Base-by-base conservation (phyloP, 2,329 filamentous ascomycete species). In the Triangularia setosa region DNA sequence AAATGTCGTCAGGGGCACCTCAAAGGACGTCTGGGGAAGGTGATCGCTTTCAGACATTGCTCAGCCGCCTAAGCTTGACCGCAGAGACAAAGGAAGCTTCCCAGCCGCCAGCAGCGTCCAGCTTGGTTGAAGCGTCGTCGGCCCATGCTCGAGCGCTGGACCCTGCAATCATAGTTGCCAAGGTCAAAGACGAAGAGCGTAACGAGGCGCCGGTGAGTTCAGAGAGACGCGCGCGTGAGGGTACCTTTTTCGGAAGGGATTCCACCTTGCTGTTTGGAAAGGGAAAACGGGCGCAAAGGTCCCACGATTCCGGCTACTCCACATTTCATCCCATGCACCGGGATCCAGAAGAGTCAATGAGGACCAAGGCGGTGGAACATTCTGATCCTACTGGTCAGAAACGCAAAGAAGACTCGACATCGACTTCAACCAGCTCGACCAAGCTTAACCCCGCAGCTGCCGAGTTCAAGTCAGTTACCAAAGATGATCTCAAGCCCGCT, bases 361-460 rank as follows among this genome's bases (percentile, higher is more conserved):
- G 28, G 33, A 40, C 14, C 33, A 28, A 24, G 21, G 52, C 4
- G 3, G 52, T 27, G 4, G 52, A 55, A 11, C 35, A 28, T 3
- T 21, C 8, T 18, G 33, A 21, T 16, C 9, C 7, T 12, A 27
- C 18, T 12, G 12, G 6, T 48, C 5, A 40, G 24, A 52, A 59
- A 25, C 40, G 3, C 18, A 58, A 58, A 21, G 48, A 63, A 9
- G 14, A 12, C 12, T 66, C 56, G 12, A 21, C 18, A 7, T 21
- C 6, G 25, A 33, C 12, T 44, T 61, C 33, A 44, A 30, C 16
- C 30, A 55, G 16, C 58, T 55, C 24, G 27, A 71, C 69, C 58
- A 64, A 64, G 40, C 58, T 73, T 52, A 72, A 73, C 33, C 71
- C 71, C 21, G 60, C 68, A 18, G 70, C 71, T 3, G 67, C 68